Percentiles rank a stretch among this genome's conserved stretches.
These are phyloP conservation scores for Anaeramoeba flamelloides DNA, from an alignment of 78 protist species.

Conservation along the genomic window DNA sequence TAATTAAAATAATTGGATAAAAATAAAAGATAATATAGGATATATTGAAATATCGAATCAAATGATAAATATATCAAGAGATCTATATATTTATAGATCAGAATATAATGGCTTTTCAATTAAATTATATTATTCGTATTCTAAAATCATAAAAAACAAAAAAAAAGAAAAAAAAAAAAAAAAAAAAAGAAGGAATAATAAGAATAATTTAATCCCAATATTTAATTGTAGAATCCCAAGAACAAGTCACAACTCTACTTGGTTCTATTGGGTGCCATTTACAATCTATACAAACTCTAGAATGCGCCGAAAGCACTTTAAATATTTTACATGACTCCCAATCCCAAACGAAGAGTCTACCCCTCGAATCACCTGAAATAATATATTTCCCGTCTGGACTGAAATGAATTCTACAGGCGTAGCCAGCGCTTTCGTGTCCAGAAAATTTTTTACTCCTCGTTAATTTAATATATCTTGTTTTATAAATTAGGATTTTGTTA, in stretches of 20 bases:
- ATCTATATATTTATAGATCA: no score
- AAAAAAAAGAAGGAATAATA: no score
- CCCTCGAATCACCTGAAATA: constrained; percentile 67
- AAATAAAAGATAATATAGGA: no score
- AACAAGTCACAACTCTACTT: constrained; percentile 55
- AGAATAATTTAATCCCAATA: no score
- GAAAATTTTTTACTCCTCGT: constrained; percentile 53
- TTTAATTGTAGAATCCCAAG: no score
- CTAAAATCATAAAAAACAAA: no score
- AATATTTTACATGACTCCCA: constrained; percentile 57
- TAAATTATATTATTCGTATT: no score
- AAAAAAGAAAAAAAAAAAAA: no score
- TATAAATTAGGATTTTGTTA: constrained; percentile 64
- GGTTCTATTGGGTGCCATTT: constrained; percentile 77
- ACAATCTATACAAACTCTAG: constrained; percentile 47
- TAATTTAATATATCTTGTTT: constrained; percentile 46
- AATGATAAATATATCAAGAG: no score
- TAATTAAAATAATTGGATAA: no score
- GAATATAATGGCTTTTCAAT: no score
- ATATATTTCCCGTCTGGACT: constrained; percentile 76
- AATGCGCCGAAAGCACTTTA: constrained; percentile 48
- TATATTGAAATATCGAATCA: no score
- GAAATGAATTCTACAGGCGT: constrained; percentile 65
- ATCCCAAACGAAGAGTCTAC: constrained; percentile 79
- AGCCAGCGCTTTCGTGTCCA: constrained; percentile 78